Base-by-base conservation (phyloP, 129 eudicot species). In the Pulicaria dysenterica region DNA sequence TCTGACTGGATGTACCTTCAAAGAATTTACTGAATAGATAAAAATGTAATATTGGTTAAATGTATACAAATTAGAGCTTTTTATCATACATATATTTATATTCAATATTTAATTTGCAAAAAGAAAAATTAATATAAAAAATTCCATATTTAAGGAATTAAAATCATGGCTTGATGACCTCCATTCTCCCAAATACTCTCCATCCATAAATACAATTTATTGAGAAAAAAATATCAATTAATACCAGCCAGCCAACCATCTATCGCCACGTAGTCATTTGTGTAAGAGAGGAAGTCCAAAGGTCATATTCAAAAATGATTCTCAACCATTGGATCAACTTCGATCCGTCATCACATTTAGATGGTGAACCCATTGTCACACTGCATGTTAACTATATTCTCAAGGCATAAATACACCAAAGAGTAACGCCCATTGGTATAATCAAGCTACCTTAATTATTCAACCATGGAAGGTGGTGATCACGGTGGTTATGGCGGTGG, bases 271-370 rank as follows among this genome's bases (percentile, higher is more conserved):
- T 77, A 42, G 8, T 19, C 39, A 19, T 34, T 45, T 44, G 4
- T 54, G 43, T 43, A 53, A 74, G 73, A 54, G 49, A 34, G 37
- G 88, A 73, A 83, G 80, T 24, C 74, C 46, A 73, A 75, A 65
- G 54, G 92, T 59, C 82, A 78, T 63, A 75, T 65, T 61, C 74
- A 78, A 44, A 65, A 59, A 9, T 3, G 16, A 68, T 10, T 55
- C 46, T 75, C 67, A 58, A 57, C 86, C 88, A 55, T 83, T 59
- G 69, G 88, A 87, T 87, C 41, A 48, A 16, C 13, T 7, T 12
- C 42, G 43, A 78, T 78, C 84, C 38, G 0, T 39, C 44, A 17
- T 78, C 50, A 77, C 50, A 51, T 55, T 31, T 43, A 53, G 6
- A 36, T 6, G 8, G 8, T 36, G 5, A 42, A 36, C 82, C 19